Percentiles rank a stretch among this genome's conserved stretches.
phyloP scores from a whole-genome alignment of 768 basidiomycete species.

The Kwoniella mangroviensis region DNA sequence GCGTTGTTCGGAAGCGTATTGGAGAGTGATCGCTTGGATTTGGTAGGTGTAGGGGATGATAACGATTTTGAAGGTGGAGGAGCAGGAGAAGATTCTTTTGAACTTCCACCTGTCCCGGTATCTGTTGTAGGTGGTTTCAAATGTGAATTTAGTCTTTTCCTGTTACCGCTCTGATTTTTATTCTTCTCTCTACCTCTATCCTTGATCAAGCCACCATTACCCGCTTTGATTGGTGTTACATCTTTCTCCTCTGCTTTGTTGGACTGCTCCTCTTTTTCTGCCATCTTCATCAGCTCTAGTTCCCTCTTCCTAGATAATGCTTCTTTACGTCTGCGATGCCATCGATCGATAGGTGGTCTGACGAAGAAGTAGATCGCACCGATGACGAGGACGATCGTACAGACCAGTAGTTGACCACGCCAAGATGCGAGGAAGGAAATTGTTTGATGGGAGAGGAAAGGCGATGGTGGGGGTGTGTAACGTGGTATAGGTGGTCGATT shows the following conservation, averaged over 20 bases:
- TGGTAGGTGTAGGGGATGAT: conserved; percentile 8
- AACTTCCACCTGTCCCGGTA: conserved; percentile 11
- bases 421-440: conserved; percentile 49
- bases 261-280: conserved; percentile 23
- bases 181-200: conserved; percentile 28
- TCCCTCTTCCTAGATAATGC: conserved; percentile 25
- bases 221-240: neutral
- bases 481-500: conserved; percentile 6
- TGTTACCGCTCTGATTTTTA: conserved; percentile 23
- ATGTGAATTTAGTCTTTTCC: conserved; percentile 28
- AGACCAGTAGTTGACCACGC: conserved; percentile 51
- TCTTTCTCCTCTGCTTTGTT: conserved; percentile 19
- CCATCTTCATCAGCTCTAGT: conserved; percentile 35
- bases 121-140: conserved; percentile 6
- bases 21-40: conserved; percentile 4
- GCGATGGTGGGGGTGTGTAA: conserved; percentile 19
- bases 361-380: conserved; percentile 47
- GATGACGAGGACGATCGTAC: conserved; percentile 40
- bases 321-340: conserved; percentile 30
- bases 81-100: conserved; percentile 26
- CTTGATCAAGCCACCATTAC: conserved; percentile 6
- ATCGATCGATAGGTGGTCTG: conserved; percentile 34
- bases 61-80: neutral
- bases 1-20: neutral
- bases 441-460: conserved; percentile 37